Evolutionary conservation across 768 basidiomycete genomes (phyloP).

Genomic region (Agrocybe chaxingu): DNA sequence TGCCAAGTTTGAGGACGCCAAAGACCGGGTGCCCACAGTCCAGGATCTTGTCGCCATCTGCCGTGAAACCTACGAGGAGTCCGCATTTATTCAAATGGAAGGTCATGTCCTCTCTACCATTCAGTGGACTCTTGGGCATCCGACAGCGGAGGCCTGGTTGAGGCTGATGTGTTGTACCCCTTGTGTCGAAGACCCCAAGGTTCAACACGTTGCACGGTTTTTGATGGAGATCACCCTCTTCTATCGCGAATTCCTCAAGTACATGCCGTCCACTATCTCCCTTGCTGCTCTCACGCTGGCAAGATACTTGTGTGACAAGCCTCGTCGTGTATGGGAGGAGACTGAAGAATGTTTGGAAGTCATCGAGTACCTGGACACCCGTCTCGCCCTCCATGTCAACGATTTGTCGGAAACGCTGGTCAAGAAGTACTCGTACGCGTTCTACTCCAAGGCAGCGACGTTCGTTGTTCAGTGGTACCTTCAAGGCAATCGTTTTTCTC

Average conservation of each 20-base stretch:
- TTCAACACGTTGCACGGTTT: slow-evolving; percentile 95
- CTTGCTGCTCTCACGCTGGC: slow-evolving; percentile 87
- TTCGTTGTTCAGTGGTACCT: slow-evolving; percentile 94
- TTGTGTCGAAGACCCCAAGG: slow-evolving; percentile 78
- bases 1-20: slow-evolving; percentile 98
- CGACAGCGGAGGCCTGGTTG: slow-evolving; percentile 97
- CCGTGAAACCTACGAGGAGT: slow-evolving; percentile 94
- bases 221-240: slow-evolving; percentile 99
- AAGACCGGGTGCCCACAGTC: slow-evolving; percentile 95
- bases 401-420: slow-evolving; percentile 94
- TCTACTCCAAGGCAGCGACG: slow-evolving; percentile 94
- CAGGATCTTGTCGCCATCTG: slow-evolving; percentile 94
- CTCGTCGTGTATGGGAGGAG: slow-evolving; percentile 78
- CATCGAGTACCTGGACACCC: slow-evolving; percentile 80
- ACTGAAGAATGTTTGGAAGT: slow-evolving; percentile 81
- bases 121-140: slow-evolving; percentile 95
- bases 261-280: slow-evolving; percentile 83
- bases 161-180: slow-evolving; percentile 77
- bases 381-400: slow-evolving; percentile 85
- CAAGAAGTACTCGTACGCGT: slow-evolving; percentile 96
- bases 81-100: slow-evolving; percentile 99
- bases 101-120: slow-evolving; percentile 95
- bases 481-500: slow-evolving; percentile 73
- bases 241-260: slow-evolving; percentile 91
- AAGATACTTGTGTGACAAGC: slow-evolving; percentile 80